Evolutionary conservation across 2,329 filamentous ascomycete species (phyloP), one percentile per base, ranked within the genome.

Genomic region (Trichoderma brevicompactum): DNA sequence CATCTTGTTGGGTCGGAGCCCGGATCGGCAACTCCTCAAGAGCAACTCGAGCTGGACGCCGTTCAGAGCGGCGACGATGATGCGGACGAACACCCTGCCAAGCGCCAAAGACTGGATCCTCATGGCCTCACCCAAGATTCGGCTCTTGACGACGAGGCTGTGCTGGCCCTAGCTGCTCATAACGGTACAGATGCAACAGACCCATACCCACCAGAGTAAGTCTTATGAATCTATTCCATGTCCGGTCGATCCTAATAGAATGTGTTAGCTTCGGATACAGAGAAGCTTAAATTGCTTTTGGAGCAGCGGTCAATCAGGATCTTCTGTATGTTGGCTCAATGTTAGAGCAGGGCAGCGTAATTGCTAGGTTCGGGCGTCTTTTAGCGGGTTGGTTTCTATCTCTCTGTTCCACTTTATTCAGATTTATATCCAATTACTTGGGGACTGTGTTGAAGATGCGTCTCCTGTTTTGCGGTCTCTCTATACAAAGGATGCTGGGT

Each of bases 161-260:
- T 85, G 12, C 68, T 85, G 67, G 81, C 80, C 7, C 71, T 85
- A 48, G 79, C 81, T 17, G 79, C 77, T 3, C 80, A 83, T 65
- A 80, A 77, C 69, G 75, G 76, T 36, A 68, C 74, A 2, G 72
- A 74, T 2, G 66, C 73, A 3, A 71, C 77, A 4, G 79, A 81
- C 34, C 72, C 75, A 7, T 83, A 81, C 68, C 70, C 73, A 40
- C 68, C 78, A 36, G 79, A 82, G 81, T 83, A 73, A 75, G 81
- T 69, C 70, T 5, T 17, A 23, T 12, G 13, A 40, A 8, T 44
- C 5, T 19, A 15, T 4, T 32, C 1, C 5, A 23, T 17, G 15
- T 34, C 36, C n/a, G 17, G 15, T 12, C 48, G 17, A 12, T 19
- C 19, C 59, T 68, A 53, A 65, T 40, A 17, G 10, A 46, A 7